These are phyloP conservation scores for Lentinula boryana DNA, from an alignment of 768 basidiomycete species.

Conservation along the genomic window DNA sequence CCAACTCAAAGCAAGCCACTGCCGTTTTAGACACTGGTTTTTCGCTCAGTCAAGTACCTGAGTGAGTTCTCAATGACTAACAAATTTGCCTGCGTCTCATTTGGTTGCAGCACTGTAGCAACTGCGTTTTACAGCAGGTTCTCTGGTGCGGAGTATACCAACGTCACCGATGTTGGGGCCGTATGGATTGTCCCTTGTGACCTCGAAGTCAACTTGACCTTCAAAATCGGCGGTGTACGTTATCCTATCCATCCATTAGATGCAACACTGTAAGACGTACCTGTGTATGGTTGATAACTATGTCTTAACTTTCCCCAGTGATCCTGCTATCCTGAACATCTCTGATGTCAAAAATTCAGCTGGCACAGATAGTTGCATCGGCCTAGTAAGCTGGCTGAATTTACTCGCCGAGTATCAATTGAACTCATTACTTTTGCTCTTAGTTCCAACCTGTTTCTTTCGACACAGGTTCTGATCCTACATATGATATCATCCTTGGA, in stretches of 20 bases:
- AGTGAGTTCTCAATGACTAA: slow-evolving; percentile 24
- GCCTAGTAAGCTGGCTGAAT: slow-evolving; percentile 24
- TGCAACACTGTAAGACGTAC: slow-evolving; percentile 38
- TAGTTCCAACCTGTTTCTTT: slow-evolving; percentile 69
- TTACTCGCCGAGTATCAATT: slow-evolving; percentile 1
- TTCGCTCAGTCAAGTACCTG: slow-evolving; percentile 56
- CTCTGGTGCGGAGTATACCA: slow-evolving; percentile 42
- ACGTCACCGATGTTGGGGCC: slow-evolving; percentile 32
- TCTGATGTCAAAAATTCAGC: slow-evolving; percentile 22
- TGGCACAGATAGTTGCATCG: slow-evolving; percentile 31
- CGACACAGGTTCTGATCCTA: slow-evolving; percentile 29
- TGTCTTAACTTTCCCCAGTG: slow-evolving; percentile 13
- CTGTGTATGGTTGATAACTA: not conserved
- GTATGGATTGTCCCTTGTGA: slow-evolving; percentile 62
- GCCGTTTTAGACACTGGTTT: slow-evolving; percentile 69
- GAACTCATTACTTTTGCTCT: not conserved
- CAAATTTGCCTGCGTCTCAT: slow-evolving; percentile 8
- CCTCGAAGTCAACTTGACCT: slow-evolving; percentile 57
- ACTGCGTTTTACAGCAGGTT: slow-evolving; percentile 57
- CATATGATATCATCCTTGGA: slow-evolving; percentile 63
- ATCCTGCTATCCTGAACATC: slow-evolving; percentile 26
- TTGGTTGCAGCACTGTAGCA: slow-evolving; percentile 34
- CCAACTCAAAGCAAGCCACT: slow-evolving; percentile 42
- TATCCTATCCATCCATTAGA: slow-evolving; percentile 69
- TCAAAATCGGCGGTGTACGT: slow-evolving; percentile 49